Evolutionary conservation across 176 grass and related monocot species (phyloP), one percentile per base, ranked within the genome.

Genomic region (Carex pumila): DNA sequence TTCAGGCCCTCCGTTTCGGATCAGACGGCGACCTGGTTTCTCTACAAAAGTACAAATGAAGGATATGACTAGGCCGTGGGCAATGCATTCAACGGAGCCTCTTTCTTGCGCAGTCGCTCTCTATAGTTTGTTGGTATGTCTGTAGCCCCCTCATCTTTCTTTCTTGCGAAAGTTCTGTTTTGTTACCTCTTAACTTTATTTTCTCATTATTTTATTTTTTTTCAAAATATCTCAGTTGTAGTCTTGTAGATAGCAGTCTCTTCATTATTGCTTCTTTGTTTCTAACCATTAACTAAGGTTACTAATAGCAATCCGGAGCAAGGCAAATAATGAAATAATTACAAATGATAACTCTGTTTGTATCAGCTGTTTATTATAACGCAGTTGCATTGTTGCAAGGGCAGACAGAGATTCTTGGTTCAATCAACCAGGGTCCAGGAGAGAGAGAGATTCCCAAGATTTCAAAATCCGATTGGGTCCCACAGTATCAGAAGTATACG

Each of bases 101-200:
- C 50, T 78, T 78, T 78, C 12, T 78, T 54, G 30, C 34, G 11
- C 2, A 32, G 52, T 78, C 73, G 14, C 73, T 7, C 17, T 78
- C 73, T 9, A 34, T 13, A 57, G 32, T 78, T 78, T 78, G 73
- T 78, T n/a, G 0, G 73, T 56, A 57, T 57, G 50, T 77, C 3
- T 78, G 22, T 55, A 57, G 30, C 11, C 29, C 7, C 25, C 15
- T 78, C 11, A 1, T 78, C 19, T 36, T 78, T 78, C 73, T 78
- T 57, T 78, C 73, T 78, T 32, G 5, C 13, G 50, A 78, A 78
- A 78, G 73, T 52, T 78, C 50, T 18, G 52, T 78, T 73, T 29
- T 78, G 52, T 31, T 78, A 56, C 21, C 52, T 56, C 0, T 32
- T 15, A 29, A 75, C 54, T 3, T 34, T 32, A 32, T 15, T 76